Percentiles rank a stretch among this genome's conserved stretches.
phyloP scores from a whole-genome alignment of 495 filamentous ascomycete genomes.

The Annulohypoxylon bovei region DNA sequence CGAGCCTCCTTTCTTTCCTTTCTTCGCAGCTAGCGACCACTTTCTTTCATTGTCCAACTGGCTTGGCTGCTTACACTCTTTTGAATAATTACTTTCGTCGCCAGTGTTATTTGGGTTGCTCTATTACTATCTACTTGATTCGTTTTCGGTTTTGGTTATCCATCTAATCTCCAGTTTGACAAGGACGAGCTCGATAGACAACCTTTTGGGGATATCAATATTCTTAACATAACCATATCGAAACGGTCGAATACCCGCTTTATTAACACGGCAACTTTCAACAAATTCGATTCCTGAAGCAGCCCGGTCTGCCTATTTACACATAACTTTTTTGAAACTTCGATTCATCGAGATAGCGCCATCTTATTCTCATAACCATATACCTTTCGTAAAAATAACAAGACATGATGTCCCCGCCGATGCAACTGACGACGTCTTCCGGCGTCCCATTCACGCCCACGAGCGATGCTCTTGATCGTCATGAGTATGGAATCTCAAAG shows the following conservation, averaged over 20 bases:
- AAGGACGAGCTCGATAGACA: conserved; percentile 26
- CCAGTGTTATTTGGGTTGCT: conserved; percentile 58
- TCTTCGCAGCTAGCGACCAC: conserved; percentile 64
- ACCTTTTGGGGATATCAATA: conserved; percentile 23
- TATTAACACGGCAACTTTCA: conserved; percentile 29
- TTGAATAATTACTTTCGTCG: conserved; percentile 58
- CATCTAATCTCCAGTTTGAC: conserved; percentile 22
- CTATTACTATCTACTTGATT: conserved; percentile 44
- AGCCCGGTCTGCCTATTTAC: conserved; percentile 43
- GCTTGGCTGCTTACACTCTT: conserved; percentile 66
- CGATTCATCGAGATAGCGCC: conserved; percentile 38
- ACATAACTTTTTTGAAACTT: conserved; percentile 30
- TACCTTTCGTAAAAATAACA: conserved; percentile 9
- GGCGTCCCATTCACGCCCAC: conserved; percentile 54
- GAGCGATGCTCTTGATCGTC: conserved; percentile 61
- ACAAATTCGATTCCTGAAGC: conserved; percentile 44
- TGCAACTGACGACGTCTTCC: conserved; percentile 57
- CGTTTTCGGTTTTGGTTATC: conserved; percentile 42
- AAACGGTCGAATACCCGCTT: conserved; percentile 17
- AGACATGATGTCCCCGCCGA: conserved; percentile 56
- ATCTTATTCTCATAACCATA: conserved; percentile 16
- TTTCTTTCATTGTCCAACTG: conserved; percentile 66
- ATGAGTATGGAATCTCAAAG: conserved; percentile 65
- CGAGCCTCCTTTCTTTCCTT: conserved; percentile 58
- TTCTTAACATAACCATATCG: conserved; percentile 12